Percentiles rank a stretch among this genome's conserved stretches.
These are phyloP conservation scores for Emergomyces pasteurianus DNA, from an alignment of 2,329 filamentous ascomycete genomes.

Conservation along the genomic window DNA sequence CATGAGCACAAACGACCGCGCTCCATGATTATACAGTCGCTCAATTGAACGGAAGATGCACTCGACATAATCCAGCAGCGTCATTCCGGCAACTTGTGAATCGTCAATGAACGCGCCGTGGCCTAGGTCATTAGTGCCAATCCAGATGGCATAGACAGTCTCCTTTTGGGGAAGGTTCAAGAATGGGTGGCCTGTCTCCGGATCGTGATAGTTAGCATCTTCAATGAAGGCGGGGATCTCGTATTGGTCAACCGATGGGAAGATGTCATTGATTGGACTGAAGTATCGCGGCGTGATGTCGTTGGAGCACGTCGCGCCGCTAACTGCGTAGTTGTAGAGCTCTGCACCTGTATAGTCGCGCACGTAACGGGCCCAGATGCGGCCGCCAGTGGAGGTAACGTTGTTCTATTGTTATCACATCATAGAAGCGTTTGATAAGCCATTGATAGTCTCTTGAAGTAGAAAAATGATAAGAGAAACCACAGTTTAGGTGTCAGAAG, in stretches of 20 bases:
- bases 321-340: conserved; percentile 57
- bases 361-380: conserved; percentile 57
- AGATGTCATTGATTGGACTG: conserved; percentile 38
- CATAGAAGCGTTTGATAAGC: background rate
- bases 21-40: conserved; percentile 52
- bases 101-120: conserved; percentile 54
- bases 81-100: conserved; percentile 46
- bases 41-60: conserved; percentile 57
- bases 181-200: conserved; percentile 13
- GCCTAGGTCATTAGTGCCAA: conserved; percentile 71
- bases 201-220: conserved; percentile 16
- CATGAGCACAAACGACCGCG: conserved; percentile 58
- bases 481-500: too few species aligned
- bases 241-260: conserved; percentile 53
- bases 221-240: conserved; percentile 38
- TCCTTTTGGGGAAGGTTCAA: conserved; percentile 40
- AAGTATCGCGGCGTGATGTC: conserved; percentile 48
- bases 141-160: conserved; percentile 66
- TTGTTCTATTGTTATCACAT: conserved; percentile 24
- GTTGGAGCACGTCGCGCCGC: conserved; percentile 62
- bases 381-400: conserved; percentile 51
- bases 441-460: background rate
- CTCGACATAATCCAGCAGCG: conserved; percentile 52
- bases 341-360: conserved; percentile 42
- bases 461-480: background rate